Conservation (phyloP, 352 stramenopile species). For the Globisporangium spiculum region DNA sequence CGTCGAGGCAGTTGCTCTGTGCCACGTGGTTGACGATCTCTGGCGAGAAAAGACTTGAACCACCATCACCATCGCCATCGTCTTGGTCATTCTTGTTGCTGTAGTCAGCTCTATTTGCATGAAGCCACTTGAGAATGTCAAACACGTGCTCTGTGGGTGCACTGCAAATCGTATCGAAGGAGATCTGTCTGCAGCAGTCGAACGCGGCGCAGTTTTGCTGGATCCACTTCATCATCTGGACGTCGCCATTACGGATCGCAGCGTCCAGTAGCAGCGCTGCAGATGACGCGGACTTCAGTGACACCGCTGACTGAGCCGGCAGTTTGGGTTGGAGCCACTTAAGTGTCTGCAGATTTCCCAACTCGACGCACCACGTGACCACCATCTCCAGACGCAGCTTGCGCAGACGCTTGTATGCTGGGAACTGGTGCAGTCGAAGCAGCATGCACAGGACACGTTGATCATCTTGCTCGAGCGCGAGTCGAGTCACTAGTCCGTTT, state of each 20-base stretch:
- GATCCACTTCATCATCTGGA: slow-evolving; percentile 11
- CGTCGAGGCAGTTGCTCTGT: not conserved
- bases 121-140: slow-evolving; percentile 1
- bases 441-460: slow-evolving; percentile 1
- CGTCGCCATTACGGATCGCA: not conserved
- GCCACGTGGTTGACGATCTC: not conserved
- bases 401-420: not conserved
- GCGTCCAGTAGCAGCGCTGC: not conserved
- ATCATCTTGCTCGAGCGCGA: not conserved
- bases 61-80: not conserved
- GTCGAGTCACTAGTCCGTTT: slow-evolving; percentile 4
- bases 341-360: not conserved
- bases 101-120: not conserved
- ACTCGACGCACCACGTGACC: slow-evolving; percentile 2
- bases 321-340: slow-evolving; percentile 4
- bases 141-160: not conserved
- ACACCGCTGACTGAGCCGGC: not conserved
- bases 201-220: not conserved
- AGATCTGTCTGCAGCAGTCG: not conserved
- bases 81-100: not conserved
- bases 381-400: slow-evolving; percentile 4
- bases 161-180: not conserved
- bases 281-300: not conserved
- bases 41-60: not conserved
- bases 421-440: slow-evolving; percentile 8